phyloP scores from a whole-genome alignment of 306 rosid species.

The Astragalus membranaceus region DNA sequence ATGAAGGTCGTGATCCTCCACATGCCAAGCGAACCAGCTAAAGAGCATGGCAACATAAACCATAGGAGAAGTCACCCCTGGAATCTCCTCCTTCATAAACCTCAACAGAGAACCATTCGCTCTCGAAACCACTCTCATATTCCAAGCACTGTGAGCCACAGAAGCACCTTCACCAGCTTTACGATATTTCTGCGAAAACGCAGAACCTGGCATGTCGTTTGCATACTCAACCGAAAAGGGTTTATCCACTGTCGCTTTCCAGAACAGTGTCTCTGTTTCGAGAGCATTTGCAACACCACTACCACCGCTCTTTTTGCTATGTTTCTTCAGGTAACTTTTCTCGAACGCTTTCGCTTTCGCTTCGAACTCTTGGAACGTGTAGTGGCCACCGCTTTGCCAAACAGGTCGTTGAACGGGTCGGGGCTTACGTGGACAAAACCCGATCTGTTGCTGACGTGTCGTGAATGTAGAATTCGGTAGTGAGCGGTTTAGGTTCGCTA shows the following conservation, averaged over 20 bases:
- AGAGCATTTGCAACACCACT: constrained; percentile 16
- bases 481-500: constrained; percentile 68
- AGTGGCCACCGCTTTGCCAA: constrained; percentile 93
- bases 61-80: constrained; percentile 97
- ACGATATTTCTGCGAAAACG: constrained; percentile 52
- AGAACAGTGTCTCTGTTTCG: constrained; percentile 74
- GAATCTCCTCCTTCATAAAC: constrained; percentile 99
- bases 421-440: constrained; percentile 79
- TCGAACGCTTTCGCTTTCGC: constrained; percentile 78
- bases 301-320: constrained; percentile 29
- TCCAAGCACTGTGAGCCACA: constrained; percentile 89
- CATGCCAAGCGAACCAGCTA: constrained; percentile 99
- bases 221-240: constrained; percentile 94
- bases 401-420: constrained; percentile 84
- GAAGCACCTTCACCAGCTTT: constrained; percentile 55
- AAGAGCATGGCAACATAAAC: constrained; percentile 93
- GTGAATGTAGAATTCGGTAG: constrained; percentile 65
- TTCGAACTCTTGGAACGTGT: constrained; percentile 71
- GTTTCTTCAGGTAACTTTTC: constrained; percentile 47
- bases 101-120: constrained; percentile 76
- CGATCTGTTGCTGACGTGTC: constrained; percentile 99
- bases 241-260: constrained; percentile 92
- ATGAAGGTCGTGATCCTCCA: constrained; percentile 96
- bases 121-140: constrained; percentile 85
- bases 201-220: constrained; percentile 98